Conservation (phyloP, 805 yeast genomes). For the Candida wancherniae region DNA sequence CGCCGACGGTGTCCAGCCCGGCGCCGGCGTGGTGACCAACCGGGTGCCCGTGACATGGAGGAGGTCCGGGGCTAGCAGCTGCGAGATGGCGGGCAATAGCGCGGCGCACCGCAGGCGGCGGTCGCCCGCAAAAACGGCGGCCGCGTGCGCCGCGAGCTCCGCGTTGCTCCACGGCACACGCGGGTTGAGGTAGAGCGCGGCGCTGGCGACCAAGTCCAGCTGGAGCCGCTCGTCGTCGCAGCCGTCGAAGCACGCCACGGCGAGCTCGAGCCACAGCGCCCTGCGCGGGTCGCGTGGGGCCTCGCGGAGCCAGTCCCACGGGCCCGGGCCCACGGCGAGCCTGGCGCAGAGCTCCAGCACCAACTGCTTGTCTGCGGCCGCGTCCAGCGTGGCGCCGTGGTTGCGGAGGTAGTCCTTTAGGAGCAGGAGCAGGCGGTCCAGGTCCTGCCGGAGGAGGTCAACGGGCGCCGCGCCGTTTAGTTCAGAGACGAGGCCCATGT, state of each 20-base stretch:
- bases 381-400: background rate
- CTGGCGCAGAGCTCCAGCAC: conserved; percentile 3
- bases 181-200: conserved; percentile 25
- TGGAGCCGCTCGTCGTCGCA: conserved; percentile 5
- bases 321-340: background rate
- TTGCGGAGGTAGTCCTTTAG: too few species aligned
- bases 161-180: conserved; percentile 26
- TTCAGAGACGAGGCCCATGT: too few species aligned
- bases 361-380: background rate
- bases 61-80: conserved; percentile 1
- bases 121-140: too few species aligned
- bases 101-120: background rate
- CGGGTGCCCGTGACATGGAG: conserved; percentile 3
- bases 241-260: conserved; percentile 4
- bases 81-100: conserved; percentile 1
- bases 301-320: conserved; percentile 7
- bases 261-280: conserved; percentile 6
- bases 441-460: too few species aligned
- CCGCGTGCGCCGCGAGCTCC: conserved; percentile 4
- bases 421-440: too few species aligned
- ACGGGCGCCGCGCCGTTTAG: too few species aligned
- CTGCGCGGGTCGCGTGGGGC: conserved; percentile 1
- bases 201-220: conserved; percentile 2
- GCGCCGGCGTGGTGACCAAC: conserved; percentile 4
- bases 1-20: too few species aligned